Conservation (phyloP, 2,329 filamentous ascomycete genomes). For the Stemphylium beticola region DNA sequence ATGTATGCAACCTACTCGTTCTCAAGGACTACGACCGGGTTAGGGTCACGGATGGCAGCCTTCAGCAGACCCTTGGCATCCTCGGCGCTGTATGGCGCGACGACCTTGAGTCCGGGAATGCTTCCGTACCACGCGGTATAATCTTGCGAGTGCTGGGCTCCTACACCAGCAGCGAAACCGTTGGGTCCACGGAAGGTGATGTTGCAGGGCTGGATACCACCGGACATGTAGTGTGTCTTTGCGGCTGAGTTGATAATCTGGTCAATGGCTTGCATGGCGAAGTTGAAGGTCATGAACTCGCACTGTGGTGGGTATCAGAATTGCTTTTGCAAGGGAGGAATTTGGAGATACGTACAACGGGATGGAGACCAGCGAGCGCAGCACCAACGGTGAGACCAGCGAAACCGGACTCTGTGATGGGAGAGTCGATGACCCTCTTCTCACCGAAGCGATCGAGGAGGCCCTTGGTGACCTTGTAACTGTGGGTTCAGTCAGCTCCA, state of each 20-base stretch:
- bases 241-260: conserved; percentile 99
- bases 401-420: conserved; percentile 98
- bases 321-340: neutral
- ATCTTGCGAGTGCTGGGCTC: conserved; percentile 97
- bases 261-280: conserved; percentile 99
- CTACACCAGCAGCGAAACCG: conserved; percentile 95
- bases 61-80: conserved; percentile 98
- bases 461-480: conserved; percentile 99
- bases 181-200: conserved; percentile 99
- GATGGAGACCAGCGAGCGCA: conserved; percentile 91
- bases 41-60: conserved; percentile 96
- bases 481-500: conserved; percentile 52
- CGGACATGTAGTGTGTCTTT: conserved; percentile 99
- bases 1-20: conserved; percentile 52
- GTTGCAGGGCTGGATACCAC: conserved; percentile 98
- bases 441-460: conserved; percentile 96
- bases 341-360: conserved; percentile 69
- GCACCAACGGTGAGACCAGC: conserved; percentile 91
- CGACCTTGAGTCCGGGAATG: conserved; percentile 96
- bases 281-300: conserved; percentile 99
- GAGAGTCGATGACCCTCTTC: conserved; percentile 96
- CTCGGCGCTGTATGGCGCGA: conserved; percentile 93
- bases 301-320: conserved; percentile 61
- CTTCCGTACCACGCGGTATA: conserved; percentile 99
- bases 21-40: conserved; percentile 79